Percentiles rank a stretch among this genome's conserved stretches.
Evolutionary conservation across 139 green algal genomes (phyloP).

Genomic region (Auxenochlorella protothecoides): DNA sequence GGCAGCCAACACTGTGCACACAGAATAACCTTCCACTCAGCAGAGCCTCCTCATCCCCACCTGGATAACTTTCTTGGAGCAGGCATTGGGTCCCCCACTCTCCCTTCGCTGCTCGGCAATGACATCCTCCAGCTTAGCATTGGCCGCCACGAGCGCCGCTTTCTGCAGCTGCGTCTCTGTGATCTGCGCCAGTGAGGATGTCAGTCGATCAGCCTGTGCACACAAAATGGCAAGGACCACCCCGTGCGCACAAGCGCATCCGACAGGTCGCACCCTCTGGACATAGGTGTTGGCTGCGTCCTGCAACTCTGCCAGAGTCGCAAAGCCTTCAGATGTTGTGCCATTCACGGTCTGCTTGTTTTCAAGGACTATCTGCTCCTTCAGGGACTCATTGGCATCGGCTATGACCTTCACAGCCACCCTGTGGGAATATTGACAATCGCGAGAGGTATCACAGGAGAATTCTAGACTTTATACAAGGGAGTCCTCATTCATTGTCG

Average conservation of each 20-base stretch:
- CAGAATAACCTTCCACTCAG: too few relatives aligned
- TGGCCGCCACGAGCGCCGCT: slow-evolving; percentile 41
- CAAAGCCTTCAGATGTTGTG: slow-evolving; percentile 21
- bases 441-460: background rate
- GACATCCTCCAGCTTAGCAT: slow-evolving; percentile 13
- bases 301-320: slow-evolving; percentile 33
- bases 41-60: background rate
- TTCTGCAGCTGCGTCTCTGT: slow-evolving; percentile 14
- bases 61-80: slow-evolving; percentile 42
- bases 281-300: slow-evolving; percentile 41
- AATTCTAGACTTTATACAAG: background rate
- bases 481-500: background rate
- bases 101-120: slow-evolving; percentile 39
- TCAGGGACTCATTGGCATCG: slow-evolving; percentile 69
- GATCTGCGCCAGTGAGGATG: slow-evolving; percentile 15
- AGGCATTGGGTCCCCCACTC: slow-evolving; percentile 71
- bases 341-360: slow-evolving; percentile 79
- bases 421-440: slow-evolving; percentile 9
- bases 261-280: slow-evolving; percentile 27
- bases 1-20: background rate
- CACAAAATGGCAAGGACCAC: background rate
- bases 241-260: background rate
- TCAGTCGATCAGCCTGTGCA: background rate
- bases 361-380: slow-evolving; percentile 80
- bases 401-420: slow-evolving; percentile 70